Evolutionary conservation across 345 rosid genomes (phyloP).

Genomic region (Brassica carinata): DNA sequence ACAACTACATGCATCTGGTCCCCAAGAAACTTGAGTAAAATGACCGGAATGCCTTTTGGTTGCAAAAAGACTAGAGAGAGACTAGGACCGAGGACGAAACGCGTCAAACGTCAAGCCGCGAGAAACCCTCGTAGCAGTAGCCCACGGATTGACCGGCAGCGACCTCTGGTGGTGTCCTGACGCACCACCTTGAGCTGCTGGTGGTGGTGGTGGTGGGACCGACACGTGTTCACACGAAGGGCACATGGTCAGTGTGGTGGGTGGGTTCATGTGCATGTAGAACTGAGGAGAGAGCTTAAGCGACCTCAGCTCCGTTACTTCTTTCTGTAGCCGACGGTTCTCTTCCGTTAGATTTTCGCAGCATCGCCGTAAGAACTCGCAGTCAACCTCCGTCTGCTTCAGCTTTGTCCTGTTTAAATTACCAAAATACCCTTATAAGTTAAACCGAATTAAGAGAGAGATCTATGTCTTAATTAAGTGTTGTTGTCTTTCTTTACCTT

Average conservation of each 20-base stretch:
- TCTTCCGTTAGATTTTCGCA: slow-evolving; percentile 97
- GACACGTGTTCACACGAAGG: slow-evolving; percentile 94
- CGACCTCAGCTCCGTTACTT: slow-evolving; percentile 91
- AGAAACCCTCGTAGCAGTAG: slow-evolving; percentile 39
- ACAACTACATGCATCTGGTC: slow-evolving; percentile 29
- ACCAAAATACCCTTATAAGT: slow-evolving; percentile 21
- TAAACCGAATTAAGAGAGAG: neutral
- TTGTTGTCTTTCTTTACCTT: slow-evolving; percentile 46
- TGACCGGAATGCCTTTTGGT: slow-evolving; percentile 31
- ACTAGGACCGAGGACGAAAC: slow-evolving; percentile 57
- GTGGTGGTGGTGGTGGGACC: slow-evolving; percentile 61
- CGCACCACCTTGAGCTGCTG: slow-evolving; percentile 37
- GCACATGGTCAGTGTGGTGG: slow-evolving; percentile 98
- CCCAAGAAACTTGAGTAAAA: slow-evolving; percentile 1
- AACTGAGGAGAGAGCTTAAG: slow-evolving; percentile 94
- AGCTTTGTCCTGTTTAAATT: slow-evolving; percentile 70
- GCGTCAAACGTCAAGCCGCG: slow-evolving; percentile 52
- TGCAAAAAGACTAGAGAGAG: neutral
- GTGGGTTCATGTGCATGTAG: slow-evolving; percentile 99
- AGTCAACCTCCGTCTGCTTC: slow-evolving; percentile 98
- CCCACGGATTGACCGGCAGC: slow-evolving; percentile 59
- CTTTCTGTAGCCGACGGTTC: slow-evolving; percentile 93
- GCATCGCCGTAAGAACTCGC: slow-evolving; percentile 92
- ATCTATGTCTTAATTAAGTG: neutral
- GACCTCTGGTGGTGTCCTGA: slow-evolving; percentile 40